Evolutionary conservation across 768 basidiomycete genomes (phyloP).

Genomic region (Galerina marginata): DNA sequence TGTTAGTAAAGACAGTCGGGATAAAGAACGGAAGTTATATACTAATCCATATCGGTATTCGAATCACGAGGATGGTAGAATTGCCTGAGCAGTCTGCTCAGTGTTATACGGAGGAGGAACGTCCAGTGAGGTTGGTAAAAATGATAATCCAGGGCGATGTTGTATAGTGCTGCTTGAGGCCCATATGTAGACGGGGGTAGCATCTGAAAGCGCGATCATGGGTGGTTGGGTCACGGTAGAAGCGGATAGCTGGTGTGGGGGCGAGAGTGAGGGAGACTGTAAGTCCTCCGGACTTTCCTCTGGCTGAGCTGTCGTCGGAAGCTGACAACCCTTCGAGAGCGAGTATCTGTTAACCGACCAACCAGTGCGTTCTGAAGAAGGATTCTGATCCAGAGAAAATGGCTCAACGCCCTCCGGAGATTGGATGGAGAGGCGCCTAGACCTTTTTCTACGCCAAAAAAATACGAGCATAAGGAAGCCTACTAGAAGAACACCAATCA

Average conservation of each 20-base stretch:
- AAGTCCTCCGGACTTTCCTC: too few species aligned
- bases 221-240: background rate
- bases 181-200: background rate
- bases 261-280: too few species aligned
- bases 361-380: background rate
- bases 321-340: too few species aligned
- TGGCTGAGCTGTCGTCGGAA: background rate
- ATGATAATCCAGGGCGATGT: background rate
- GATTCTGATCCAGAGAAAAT: background rate
- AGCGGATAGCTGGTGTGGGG: background rate
- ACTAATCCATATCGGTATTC: too few species aligned
- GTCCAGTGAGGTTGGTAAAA: background rate
- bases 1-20: too few species aligned
- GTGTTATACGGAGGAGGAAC: background rate
- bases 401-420: background rate
- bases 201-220: background rate
- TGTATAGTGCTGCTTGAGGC: background rate
- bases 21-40: too few species aligned
- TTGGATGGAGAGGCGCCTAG: too few species aligned
- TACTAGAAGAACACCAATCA: conserved; percentile 3
- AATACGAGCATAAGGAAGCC: background rate
- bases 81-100: background rate
- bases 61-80: too few species aligned
- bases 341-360: background rate
- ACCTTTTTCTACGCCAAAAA: background rate